Conservation (phyloP, 768 basidiomycete species). For the Clavulina sp. region DNA sequence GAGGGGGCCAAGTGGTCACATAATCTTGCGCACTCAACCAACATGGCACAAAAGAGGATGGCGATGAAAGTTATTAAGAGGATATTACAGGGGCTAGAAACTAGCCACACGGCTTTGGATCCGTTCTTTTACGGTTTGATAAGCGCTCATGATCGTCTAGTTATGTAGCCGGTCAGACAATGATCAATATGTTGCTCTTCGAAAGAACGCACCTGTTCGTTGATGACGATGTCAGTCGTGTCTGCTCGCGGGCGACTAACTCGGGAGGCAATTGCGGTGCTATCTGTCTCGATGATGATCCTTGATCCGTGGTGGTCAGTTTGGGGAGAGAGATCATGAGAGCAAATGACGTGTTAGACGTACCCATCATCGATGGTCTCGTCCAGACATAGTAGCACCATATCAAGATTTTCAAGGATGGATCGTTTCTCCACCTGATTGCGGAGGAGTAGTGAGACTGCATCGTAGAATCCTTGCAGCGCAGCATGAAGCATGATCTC, state of each 20-base stretch:
- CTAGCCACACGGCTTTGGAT: constrained; percentile 71
- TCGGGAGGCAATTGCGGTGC: constrained; percentile 85
- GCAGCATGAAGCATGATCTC: constrained; percentile 90
- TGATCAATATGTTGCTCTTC: too few species aligned
- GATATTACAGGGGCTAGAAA: constrained; percentile 26
- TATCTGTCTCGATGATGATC: constrained; percentile 92
- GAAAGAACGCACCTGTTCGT: constrained; percentile 97
- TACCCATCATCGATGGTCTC: constrained; percentile 98
- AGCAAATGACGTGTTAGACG: constrained; percentile 15
- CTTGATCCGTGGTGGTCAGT: constrained; percentile 24
- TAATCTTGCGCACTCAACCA: too few species aligned
- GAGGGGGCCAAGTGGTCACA: too few species aligned
- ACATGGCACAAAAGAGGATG: too few species aligned
- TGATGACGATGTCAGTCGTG: constrained; percentile 91
- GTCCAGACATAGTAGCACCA: constrained; percentile 82
- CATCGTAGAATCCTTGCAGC: constrained; percentile 70
- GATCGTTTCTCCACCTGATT: constrained; percentile 91
- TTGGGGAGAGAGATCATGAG: not conserved
- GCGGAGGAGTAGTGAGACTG: constrained; percentile 65
- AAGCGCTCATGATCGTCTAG: constrained; percentile 65
- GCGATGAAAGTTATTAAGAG: not conserved
- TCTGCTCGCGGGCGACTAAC: constrained; percentile 88
- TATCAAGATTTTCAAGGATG: constrained; percentile 83
- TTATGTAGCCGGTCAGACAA: too few species aligned
- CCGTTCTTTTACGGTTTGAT: constrained; percentile 74